Base-by-base conservation (phyloP, 148 eudicot genomes). In the Vaccinium myrtillus region DNA sequence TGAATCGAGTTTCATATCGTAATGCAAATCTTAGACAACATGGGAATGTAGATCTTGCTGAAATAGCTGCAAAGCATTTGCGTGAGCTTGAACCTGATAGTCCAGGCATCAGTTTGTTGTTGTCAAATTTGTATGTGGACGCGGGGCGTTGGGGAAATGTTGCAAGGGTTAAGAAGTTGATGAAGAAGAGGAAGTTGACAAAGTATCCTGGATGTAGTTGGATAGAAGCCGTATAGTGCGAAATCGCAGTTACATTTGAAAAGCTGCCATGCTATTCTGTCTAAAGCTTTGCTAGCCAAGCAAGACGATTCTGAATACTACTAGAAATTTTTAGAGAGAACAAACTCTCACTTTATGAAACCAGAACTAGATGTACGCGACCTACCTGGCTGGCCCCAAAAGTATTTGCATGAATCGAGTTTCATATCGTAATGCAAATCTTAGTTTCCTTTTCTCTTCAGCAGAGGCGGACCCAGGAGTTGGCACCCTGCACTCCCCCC, bases 1-100 rank as follows among this genome's bases (percentile, higher is more conserved):
- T 15, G 46, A 43, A 43, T 21, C 50, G 0, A 43, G 14, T 73
- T 75, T 46, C 78, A 75, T 8, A 36, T 65, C 0, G 49, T n/a
- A 11, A 50, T 77, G 6, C n/a, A n/a, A n/a, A n/a, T n/a, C n/a
- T n/a, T 83, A 93, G 85, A 67, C 90, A 91, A 63, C 91, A 92
- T 67, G 93, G 91, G 39, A 83, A 90, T n/a, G 83, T 94, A 10
- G 94, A 91, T 85, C 85, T 94, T 13, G 99, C 97, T 48, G 90
- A 93, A 83, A 83, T 91, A 30, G 95, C 99, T 9, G 97, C 94
- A 23, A 83, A 88, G 76, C 86, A 87, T 39, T 78, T 96, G 86
- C 78, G 84, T 70, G 88, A 92, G 86, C 91, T 95, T 11, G 98
- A 95, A 87, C 98, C 96, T 65, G 83, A 89, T 84, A 95, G 97